phyloP scores from a whole-genome alignment of 2,329 filamentous ascomycete species.

The Teratosphaeria epicoccoides region DNA sequence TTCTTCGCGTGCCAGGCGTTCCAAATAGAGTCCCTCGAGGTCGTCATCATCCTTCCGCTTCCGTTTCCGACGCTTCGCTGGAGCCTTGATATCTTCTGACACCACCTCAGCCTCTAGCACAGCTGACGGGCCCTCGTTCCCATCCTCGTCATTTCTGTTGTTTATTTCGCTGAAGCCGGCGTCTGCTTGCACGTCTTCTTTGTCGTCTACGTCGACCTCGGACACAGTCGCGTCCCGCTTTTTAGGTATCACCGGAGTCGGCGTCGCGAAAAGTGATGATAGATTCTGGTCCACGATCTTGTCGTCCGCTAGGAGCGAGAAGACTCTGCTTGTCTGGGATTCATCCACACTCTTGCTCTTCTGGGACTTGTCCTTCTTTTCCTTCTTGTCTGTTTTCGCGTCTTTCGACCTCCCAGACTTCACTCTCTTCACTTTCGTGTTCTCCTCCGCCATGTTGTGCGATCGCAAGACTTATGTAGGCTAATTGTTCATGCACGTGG shows the following conservation, averaged over 20 bases:
- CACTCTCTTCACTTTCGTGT: background rate
- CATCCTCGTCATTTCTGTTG: background rate
- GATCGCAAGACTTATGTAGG: too few relatives aligned
- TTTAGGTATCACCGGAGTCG: constrained; percentile 7
- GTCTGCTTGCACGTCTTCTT: constrained; percentile 24
- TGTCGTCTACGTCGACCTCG: constrained; percentile 19
- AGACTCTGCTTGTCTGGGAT: constrained; percentile 10
- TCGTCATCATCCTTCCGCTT: constrained; percentile 48
- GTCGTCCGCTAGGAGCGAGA: constrained; percentile 23
- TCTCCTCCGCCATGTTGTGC: background rate
- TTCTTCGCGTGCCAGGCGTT: constrained; percentile 46
- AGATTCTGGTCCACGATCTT: constrained; percentile 34
- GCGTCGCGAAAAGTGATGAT: constrained; percentile 37
- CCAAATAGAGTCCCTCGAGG: constrained; percentile 59
- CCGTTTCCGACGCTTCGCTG: constrained; percentile 42
- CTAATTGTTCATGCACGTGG: too few relatives aligned
- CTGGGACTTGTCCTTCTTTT: constrained; percentile 10
- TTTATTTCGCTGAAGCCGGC: constrained; percentile 3
- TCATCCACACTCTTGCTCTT: constrained; percentile 5
- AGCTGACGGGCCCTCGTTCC: background rate
- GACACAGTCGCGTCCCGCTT: constrained; percentile 8
- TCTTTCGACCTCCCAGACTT: background rate
- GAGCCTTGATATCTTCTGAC: constrained; percentile 8
- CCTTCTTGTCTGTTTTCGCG: constrained; percentile 7
- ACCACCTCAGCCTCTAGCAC: background rate